Base-by-base conservation (phyloP, 1,284 basidiomycete genomes). In the Phlebopus sp. region DNA sequence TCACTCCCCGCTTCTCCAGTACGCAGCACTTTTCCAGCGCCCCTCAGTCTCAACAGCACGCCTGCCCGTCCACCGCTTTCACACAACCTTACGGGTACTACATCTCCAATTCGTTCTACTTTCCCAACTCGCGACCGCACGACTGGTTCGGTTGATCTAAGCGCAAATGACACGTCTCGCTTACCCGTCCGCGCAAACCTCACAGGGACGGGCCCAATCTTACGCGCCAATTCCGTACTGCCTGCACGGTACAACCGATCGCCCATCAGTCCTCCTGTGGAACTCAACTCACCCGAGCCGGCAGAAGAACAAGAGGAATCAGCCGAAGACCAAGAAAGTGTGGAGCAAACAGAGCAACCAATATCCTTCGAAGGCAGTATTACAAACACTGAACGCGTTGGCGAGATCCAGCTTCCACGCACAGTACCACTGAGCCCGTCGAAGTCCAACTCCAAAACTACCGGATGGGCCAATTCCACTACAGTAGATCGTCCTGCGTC, bases 401-500 rank as follows among this genome's bases (percentile, higher is more conserved):
- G 69, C 5, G 58, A 62, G 30, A 57, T 56, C n/a, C 69, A 60
- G 29, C 54, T 72, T 37, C 70, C 71, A 18, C 67, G 69, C 13
- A 71, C 71, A 11, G 65, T 70, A 2, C 68, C 70, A 5, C 63
- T 74, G 35, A 64, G 57, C 44, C 63, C 67, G 11, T 52, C 61
- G 34, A 64, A 59, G 37, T 57, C 56, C 35, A 44, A 37, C 13
- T 44, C 54, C 13, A 53, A 44, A 32, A 25, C 44, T 11, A 39
- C 50, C 31, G 58, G 50, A 5, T 48, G 44, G n/a, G 21, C 39
- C 14, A 55, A 37, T 19, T 46, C 46, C 3, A 25, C 37, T n/a
- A 14, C 25, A n/a, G 32, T 10, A 13, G 53, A 49, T 32, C 64
- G 54, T 11, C 60, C 60, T 7, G 44, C 11, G 13, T 59, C 64